These are phyloP conservation scores for Paspalum vaginatum DNA, from an alignment of 176 grass and related monocot genomes.

Conservation along the genomic window DNA sequence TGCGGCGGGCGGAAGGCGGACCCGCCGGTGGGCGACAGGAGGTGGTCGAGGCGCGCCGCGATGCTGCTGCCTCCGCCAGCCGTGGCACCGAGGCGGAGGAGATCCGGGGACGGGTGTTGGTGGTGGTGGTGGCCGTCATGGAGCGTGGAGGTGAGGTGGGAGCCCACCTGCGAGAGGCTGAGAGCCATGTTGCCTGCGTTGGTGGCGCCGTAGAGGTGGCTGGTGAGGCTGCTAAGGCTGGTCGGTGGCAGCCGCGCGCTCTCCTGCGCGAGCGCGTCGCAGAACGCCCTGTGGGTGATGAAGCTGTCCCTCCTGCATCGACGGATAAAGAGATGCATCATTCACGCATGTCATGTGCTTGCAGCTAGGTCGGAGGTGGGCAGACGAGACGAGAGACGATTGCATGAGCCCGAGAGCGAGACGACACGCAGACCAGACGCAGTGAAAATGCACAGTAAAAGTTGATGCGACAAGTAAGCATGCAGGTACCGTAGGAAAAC, in stretches of 20 bases:
- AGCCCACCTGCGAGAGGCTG: conserved; percentile 73
- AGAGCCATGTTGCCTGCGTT: conserved; percentile 72
- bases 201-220: conserved; percentile 67
- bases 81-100: conserved; percentile 56
- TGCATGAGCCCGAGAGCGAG: background rate
- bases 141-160: conserved; percentile 62
- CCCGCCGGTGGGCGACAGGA: conserved; percentile 54
- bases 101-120: conserved; percentile 53
- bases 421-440: background rate
- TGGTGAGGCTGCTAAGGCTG: conserved; percentile 62
- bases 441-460: conserved; percentile 47
- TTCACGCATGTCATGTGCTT: conserved; percentile 6
- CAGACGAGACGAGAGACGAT: background rate
- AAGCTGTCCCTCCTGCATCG: conserved; percentile 89
- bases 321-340: background rate
- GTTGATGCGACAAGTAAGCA: conserved; percentile 45
- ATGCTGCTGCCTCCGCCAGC: conserved; percentile 29
- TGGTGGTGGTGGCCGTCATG: conserved; percentile 51
- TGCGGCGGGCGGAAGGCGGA: conserved; percentile 71
- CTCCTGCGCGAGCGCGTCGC: conserved; percentile 89
- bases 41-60: conserved; percentile 69
- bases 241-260: conserved; percentile 73
- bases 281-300: conserved; percentile 97
- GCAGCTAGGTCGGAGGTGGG: conserved; percentile 16
- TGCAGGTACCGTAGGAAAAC: conserved; percentile 29